Evolutionary conservation across 2,329 filamentous ascomycete genomes (phyloP), one percentile per base, ranked within the genome.

Genomic region (Fusarium keratoplasticum): DNA sequence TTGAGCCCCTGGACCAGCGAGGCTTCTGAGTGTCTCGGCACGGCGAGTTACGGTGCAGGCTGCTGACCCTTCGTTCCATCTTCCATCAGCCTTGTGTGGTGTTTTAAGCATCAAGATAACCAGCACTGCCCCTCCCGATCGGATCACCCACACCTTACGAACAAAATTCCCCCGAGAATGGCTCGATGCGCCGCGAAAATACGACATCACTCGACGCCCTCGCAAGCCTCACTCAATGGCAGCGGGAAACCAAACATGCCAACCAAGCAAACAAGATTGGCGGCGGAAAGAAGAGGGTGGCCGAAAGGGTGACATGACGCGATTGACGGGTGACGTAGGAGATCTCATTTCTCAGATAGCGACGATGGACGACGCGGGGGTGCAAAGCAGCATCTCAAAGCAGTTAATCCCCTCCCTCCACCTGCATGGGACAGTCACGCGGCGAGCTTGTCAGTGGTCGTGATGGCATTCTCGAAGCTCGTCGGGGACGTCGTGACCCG

Each of bases 311-410:
- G 61, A 70, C 57, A 73, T 75, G 72, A 73, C 65, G 66, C 72
- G 64, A 74, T 73, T 69, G 42, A 69, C 40, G 62, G 67, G 76
- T 78, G 76, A 77, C 75, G 76, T 78, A 77, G 75, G 69, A 67
- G 65, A 74, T 76, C 66, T 66, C 66, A 57, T 55, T 29, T 60
- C 63, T 44, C 61, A 31, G 57, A 63, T 70, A 27, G 61, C 64
- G 52, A 59, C 58, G 50, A 67, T 69, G 58, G 63, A 69, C 61
- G 72, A 63, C 69, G 72, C 66, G 62, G 72, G 72, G 68, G 72
- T 50, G 40, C 69, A 44, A 31, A 54, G 57, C 47, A 20, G 44
- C 44, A 57, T 74, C 64, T 72, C 50, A 50, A 57, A 33, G 47
- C 57, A 22, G 61, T 72, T 59, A 40, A 61, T 35, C 52, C 44